Evolutionary conservation across 306 rosid genomes (phyloP), one percentile per base, ranked within the genome.

Genomic region (Oxytropis ochrocephala): DNA sequence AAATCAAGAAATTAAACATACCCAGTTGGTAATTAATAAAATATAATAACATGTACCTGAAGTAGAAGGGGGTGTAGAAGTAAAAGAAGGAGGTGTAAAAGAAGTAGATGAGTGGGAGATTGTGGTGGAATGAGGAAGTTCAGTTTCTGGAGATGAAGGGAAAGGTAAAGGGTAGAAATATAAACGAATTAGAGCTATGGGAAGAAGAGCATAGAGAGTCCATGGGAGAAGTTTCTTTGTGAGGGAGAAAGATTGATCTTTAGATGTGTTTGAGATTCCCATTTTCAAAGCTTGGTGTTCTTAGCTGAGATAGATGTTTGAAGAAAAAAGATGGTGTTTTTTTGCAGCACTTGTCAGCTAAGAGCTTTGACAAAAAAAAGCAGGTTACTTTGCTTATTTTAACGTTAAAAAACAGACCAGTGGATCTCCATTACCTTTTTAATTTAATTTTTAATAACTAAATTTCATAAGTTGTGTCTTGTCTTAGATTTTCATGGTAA

Each of bases 111-210:
- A 44, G 29, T 79, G 62, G 8, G 83, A 48, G 6, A 63, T 18
- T 66, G 76, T 17, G 67, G 80, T 59, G 43, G 87, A 55, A 19
- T 48, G 72, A 4, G 88, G 74, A 19, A 80, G 74, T 7, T 64
- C 85, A 48, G 82, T 63, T 21, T 75, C 51, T 44, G 88, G 56
- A 12, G 82, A 63, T 1, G 52, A 41, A 52, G 82, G 87, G 57
- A 84, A 70, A 18, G 73, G 70, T 2, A 84, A 67, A 48, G 95
- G 90, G 81, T 81, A 81, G 5, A 84, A 81, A 71, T 74, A 92
- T 1, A 92, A 76, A 7, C 93, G 84, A 72, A 92, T 58, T 8
- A 92, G 75, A 63, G 83, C 89, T 13, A 92, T 0, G 36, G 96
- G 96, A 59, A 88, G 81, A 4, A 89, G 54, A 69, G 87, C 86